Conservation (phyloP, 352 stramenopile genomes). For the Phytopythium montanum region DNA sequence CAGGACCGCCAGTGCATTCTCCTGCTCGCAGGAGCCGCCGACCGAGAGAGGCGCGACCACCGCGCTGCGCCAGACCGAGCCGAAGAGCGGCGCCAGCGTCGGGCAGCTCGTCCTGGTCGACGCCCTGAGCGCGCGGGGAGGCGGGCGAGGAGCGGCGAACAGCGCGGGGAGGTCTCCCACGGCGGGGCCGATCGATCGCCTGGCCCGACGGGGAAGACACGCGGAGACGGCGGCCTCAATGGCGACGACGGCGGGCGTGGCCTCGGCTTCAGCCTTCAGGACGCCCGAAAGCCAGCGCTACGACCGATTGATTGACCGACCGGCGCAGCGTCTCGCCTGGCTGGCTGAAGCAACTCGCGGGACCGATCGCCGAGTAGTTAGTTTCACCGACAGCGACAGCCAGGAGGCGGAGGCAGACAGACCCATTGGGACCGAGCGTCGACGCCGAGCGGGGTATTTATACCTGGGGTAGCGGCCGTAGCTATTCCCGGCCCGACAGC, state of each 20-base stretch:
- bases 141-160: background rate
- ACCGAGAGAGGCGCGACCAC: constrained; percentile 7
- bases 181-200: constrained; percentile 4
- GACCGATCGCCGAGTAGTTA: constrained; percentile 4
- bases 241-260: background rate
- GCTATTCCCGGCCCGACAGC: background rate
- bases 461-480: background rate
- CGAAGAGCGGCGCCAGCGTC: constrained; percentile 6
- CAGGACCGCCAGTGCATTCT: constrained; percentile 7
- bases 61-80: constrained; percentile 1
- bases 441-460: constrained; percentile 1
- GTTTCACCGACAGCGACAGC: background rate
- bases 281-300: constrained; percentile 1
- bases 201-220: constrained; percentile 7
- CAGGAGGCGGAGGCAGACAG: background rate
- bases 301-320: too few species aligned
- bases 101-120: constrained; percentile 1
- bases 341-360: background rate
- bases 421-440: constrained; percentile 1
- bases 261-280: background rate
- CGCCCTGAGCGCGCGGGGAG: background rate
- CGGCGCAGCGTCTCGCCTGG: background rate
- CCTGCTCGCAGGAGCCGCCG: constrained; percentile 1
- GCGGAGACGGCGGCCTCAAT: constrained; percentile 7
- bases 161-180: constrained; percentile 4